Conservation (phyloP, 2,329 filamentous ascomycete species). For the Ilyonectria sp. region DNA sequence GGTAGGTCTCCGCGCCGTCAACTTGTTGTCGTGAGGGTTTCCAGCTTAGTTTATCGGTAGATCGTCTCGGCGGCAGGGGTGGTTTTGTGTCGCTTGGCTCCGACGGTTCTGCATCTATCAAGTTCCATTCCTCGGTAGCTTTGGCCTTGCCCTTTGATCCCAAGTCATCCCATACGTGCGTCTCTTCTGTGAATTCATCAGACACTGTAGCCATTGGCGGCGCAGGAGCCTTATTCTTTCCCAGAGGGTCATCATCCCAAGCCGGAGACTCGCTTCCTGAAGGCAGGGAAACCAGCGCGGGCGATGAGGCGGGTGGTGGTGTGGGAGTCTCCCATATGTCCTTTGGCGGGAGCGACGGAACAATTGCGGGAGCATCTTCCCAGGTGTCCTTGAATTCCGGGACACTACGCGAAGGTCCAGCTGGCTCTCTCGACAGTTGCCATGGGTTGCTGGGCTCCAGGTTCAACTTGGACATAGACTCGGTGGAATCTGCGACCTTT, state of each 20-base stretch:
- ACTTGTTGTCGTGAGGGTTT: slow-evolving; percentile 59
- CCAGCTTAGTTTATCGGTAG: slow-evolving; percentile 51
- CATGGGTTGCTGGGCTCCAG: slow-evolving; percentile 59
- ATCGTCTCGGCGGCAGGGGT: slow-evolving; percentile 56
- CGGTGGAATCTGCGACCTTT: slow-evolving; percentile 54
- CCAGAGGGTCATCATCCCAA: slow-evolving; percentile 57
- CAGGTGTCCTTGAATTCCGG: slow-evolving; percentile 33
- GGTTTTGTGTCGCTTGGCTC: slow-evolving; percentile 47
- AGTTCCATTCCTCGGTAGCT: slow-evolving; percentile 65
- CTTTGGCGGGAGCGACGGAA: slow-evolving; percentile 21
- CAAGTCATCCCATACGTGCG: slow-evolving; percentile 67
- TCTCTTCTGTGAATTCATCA: slow-evolving; percentile 57
- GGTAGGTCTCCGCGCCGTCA: slow-evolving; percentile 82
- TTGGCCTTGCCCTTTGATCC: slow-evolving; percentile 61
- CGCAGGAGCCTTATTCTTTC: slow-evolving; percentile 44
- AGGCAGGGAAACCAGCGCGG: slow-evolving; percentile 54
- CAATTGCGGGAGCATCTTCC: slow-evolving; percentile 40
- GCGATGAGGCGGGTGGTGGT: slow-evolving; percentile 48
- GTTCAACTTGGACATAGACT: slow-evolving; percentile 59
- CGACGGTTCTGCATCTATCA: slow-evolving; percentile 62
- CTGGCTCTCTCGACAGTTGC: slow-evolving; percentile 46
- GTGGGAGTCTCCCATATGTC: slow-evolving; percentile 52
- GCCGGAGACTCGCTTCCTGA: slow-evolving; percentile 56
- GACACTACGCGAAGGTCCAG: background rate
- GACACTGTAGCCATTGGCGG: slow-evolving; percentile 47